Percentiles rank a stretch among this genome's conserved stretches.
Conservation (phyloP, 2,329 filamentous ascomycete genomes). For the Pseudogymnoascus sp. region DNA sequence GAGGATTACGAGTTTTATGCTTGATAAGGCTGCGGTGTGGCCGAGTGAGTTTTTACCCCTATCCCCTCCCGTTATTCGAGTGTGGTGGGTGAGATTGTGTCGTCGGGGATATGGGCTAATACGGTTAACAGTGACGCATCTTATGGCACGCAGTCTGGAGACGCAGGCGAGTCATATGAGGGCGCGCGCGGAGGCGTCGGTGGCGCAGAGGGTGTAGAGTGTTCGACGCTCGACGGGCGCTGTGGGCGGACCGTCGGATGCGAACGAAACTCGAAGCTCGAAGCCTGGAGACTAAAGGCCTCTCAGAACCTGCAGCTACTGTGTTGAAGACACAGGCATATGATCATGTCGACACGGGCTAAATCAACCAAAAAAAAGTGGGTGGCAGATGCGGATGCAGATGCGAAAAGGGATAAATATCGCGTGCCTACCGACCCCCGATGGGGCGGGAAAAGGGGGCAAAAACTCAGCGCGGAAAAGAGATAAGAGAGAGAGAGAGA, state of each 20-base stretch:
- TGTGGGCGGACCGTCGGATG: not conserved
- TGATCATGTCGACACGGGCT: not conserved
- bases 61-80: too few relatives aligned
- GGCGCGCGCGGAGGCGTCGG: conserved; percentile 47
- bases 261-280: not conserved
- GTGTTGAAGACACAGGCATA: not conserved
- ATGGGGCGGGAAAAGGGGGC: not conserved
- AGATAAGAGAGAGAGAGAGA: not conserved
- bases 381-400: not conserved
- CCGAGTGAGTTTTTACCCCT: conserved; percentile 64
- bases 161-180: conserved; percentile 57
- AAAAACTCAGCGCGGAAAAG: not conserved
- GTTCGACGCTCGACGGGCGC: not conserved
- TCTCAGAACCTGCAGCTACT: not conserved
- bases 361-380: not conserved
- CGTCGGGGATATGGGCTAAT: not conserved
- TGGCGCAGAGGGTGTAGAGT: conserved; percentile 14
- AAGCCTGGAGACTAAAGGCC: not conserved
- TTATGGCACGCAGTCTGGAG: conserved; percentile 60
- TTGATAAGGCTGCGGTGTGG: conserved; percentile 88
- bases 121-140: conserved; percentile 49
- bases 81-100: too few relatives aligned
- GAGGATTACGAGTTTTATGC: conserved; percentile 75
- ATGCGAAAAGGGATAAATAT: not conserved
- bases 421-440: too few relatives aligned